Evolutionary conservation across 1,284 basidiomycete genomes (phyloP).

Genomic region (Puccinia brachypodii): DNA sequence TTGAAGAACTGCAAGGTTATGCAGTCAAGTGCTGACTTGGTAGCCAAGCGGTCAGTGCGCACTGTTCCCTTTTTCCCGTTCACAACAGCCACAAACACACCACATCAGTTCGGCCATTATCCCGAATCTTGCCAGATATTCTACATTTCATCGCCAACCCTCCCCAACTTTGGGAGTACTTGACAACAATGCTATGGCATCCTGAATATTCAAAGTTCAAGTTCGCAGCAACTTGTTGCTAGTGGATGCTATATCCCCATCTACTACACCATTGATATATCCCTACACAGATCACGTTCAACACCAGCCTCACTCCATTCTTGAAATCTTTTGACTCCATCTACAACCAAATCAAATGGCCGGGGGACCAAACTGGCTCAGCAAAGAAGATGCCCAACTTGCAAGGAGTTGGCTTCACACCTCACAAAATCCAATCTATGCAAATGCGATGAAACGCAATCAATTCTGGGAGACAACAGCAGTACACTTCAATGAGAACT

Average conservation of each 20-base stretch:
- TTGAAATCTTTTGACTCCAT: not conserved
- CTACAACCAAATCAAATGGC: not conserved
- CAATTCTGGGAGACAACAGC: not conserved
- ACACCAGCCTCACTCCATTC: not conserved
- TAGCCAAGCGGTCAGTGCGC: no score
- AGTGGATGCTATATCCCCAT: not conserved
- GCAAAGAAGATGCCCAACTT: conserved; percentile 5
- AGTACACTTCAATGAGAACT: not conserved
- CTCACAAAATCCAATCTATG: not conserved
- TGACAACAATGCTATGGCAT: not conserved
- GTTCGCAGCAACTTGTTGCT: not conserved
- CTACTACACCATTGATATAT: not conserved
- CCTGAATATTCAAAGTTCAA: not conserved
- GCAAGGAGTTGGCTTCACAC: not conserved
- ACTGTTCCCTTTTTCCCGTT: no score
- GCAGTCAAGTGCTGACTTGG: no score
- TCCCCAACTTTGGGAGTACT: not conserved
- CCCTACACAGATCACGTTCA: not conserved
- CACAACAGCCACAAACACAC: no score
- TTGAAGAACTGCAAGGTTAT: no score
- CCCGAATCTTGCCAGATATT: not conserved
- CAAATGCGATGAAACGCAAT: not conserved
- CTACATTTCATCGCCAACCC: not conserved
- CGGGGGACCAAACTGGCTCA: not conserved
- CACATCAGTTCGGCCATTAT: not conserved